Base-by-base conservation (phyloP, 1,284 basidiomycete species). In the Ustilago sp. region DNA sequence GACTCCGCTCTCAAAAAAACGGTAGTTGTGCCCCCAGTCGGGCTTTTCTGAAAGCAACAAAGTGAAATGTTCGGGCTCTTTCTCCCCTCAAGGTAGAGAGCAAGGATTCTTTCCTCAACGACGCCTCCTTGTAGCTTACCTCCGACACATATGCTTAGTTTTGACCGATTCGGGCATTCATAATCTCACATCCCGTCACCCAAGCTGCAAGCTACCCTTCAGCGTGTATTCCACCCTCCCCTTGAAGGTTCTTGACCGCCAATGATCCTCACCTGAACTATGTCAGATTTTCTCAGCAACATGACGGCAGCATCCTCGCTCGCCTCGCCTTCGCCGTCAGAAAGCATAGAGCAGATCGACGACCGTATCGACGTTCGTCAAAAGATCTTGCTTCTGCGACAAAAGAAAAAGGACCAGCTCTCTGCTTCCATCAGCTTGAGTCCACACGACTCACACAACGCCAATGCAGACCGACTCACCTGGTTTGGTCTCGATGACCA, bases 401-500 rank as follows among this genome's bases (percentile, higher is more conserved):
- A 61, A 17, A 64, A 34, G 51, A 75, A 67, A n/a, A 39, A 53
- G 34, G 59, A 41, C 1, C 59, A 63, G 38, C 11, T 56, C 12
- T 62, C 43, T 13, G 32, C 35, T 15, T 54, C 63, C 3, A 32
- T 48, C 11, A 19, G 32, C 13, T 35, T 45, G 13, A 19, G 2
- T 28, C 32, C 52, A 4, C 19, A 17, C 7, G 39, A 53, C 9
- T 31, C 48, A 8, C 5, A 12, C 6, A 31, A 6, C 12, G 6
- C 36, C 0, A 19, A 54, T 34, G 17, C 59, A 11, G 50, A 70
- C 41, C 73, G 73, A 6, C 54, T 71, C 15, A 68, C 68, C 13
- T 71, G 68, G 68, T 28, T 52, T 35, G 59, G 68, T n/a, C 55
- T 76, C 28, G 60, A 64, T 5, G 57, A 63, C 13, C n/a, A 38